phyloP scores from a whole-genome alignment of 768 basidiomycete species.

The Lactifluus subvellereus region DNA sequence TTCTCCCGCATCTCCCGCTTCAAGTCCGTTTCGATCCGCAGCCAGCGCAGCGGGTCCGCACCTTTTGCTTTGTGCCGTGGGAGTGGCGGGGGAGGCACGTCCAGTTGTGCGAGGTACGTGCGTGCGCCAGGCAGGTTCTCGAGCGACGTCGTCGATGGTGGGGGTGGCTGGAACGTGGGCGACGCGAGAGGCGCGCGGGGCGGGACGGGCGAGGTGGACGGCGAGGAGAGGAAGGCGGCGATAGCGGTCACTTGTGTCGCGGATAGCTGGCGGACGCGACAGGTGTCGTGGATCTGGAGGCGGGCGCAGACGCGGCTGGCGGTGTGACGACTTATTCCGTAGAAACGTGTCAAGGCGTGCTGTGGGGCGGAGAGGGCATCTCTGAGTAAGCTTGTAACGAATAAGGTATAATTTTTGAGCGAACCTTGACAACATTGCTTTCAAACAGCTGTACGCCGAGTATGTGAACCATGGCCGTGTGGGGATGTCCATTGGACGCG shows the following conservation, averaged over 20 bases:
- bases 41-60: constrained; percentile 58
- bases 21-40: constrained; percentile 87
- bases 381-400: background rate
- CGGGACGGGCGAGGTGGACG: constrained; percentile 63
- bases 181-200: constrained; percentile 63
- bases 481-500: too few relatives aligned
- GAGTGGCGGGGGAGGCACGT: constrained; percentile 4
- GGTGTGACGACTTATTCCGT: constrained; percentile 75
- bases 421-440: constrained; percentile 66
- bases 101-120: constrained; percentile 2
- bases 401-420: constrained; percentile 25
- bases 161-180: constrained; percentile 44
- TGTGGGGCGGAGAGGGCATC: constrained; percentile 31
- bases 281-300: constrained; percentile 83
- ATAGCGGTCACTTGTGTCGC: constrained; percentile 85
- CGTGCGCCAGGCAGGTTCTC: constrained; percentile 28
- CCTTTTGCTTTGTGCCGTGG: constrained; percentile 21
- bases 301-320: constrained; percentile 84
- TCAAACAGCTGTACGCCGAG: constrained; percentile 82
- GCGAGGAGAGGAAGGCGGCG: constrained; percentile 92
- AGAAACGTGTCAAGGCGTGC: constrained; percentile 88
- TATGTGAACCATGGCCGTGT: constrained; percentile 68
- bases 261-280: constrained; percentile 75
- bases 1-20: constrained; percentile 79
- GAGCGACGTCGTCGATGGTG: constrained; percentile 34